Conservation (phyloP, 805 yeast species). For the Ogataea sp. region DNA sequence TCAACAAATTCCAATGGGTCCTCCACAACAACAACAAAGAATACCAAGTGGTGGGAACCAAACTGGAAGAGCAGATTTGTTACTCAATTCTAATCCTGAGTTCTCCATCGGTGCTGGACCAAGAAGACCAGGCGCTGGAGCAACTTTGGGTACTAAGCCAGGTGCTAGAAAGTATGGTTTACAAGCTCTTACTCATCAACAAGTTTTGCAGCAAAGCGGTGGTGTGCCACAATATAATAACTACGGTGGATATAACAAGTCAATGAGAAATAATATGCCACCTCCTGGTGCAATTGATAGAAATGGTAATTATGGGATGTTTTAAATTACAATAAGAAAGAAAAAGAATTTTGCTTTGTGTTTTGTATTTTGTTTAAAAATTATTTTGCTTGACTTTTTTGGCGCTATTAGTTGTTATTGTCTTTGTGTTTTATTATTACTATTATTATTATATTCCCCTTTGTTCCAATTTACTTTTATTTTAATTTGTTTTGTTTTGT, state of each 20-base stretch:
- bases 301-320: constrained; percentile 21
- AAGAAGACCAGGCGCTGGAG: background rate
- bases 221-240: constrained; percentile 11
- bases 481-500: too few species aligned
- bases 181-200: constrained; percentile 4
- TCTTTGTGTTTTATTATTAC: too few species aligned
- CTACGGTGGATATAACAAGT: constrained; percentile 14
- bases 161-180: constrained; percentile 18
- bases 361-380: constrained; percentile 1
- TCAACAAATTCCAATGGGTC: constrained; percentile 7
- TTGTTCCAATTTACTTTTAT: too few species aligned
- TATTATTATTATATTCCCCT: too few species aligned
- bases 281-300: constrained; percentile 33
- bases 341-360: constrained; percentile 16
- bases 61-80: constrained; percentile 32
- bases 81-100: constrained; percentile 43
- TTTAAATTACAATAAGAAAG: too few species aligned
- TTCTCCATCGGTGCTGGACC: constrained; percentile 22
- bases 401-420: too few species aligned
- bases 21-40: constrained; percentile 6
- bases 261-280: constrained; percentile 25
- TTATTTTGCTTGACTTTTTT: background rate
- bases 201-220: constrained; percentile 4
- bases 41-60: constrained; percentile 8
- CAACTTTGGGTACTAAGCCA: constrained; percentile 4